A percentile compares a stretch with the other conserved stretches of the same genome.
phyloP scores from a whole-genome alignment of 2,329 filamentous ascomycete genomes.

The Ilyonectria sp. region DNA sequence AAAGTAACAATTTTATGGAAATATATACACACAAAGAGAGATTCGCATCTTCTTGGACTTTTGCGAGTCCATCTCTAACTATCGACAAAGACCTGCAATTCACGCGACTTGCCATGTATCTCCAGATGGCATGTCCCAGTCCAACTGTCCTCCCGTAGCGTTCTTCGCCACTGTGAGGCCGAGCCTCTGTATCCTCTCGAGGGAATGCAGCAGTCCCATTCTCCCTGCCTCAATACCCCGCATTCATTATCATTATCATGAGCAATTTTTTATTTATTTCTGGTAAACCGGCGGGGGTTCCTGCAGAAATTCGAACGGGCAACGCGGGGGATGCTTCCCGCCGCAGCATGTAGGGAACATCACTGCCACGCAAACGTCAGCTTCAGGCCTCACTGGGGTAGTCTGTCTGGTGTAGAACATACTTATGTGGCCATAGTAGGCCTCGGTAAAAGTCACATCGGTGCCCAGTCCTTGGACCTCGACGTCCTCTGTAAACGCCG shows the following conservation, averaged over 20 bases:
- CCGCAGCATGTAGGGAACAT: constrained; percentile 53
- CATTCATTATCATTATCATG: constrained; percentile 19
- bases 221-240: background rate
- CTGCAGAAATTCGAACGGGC: constrained; percentile 56
- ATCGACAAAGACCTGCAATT: background rate
- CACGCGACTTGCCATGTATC: background rate
- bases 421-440: constrained; percentile 56
- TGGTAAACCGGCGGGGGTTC: constrained; percentile 57
- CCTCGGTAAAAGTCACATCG: constrained; percentile 56
- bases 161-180: background rate
- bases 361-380: constrained; percentile 44
- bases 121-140: background rate
- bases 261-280: constrained; percentile 35
- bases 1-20: constrained; percentile 1
- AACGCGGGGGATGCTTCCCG: constrained; percentile 51
- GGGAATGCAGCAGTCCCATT: background rate
- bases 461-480: constrained; percentile 51
- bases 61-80: background rate
- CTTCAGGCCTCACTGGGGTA: constrained; percentile 9
- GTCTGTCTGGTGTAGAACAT: constrained; percentile 12
- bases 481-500: constrained; percentile 55
- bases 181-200: background rate
- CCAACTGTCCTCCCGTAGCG: background rate
- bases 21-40: background rate
- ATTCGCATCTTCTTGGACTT: background rate